Evolutionary conservation across 1,284 basidiomycete genomes (phyloP).

Genomic region (Clitocybe nebularis): DNA sequence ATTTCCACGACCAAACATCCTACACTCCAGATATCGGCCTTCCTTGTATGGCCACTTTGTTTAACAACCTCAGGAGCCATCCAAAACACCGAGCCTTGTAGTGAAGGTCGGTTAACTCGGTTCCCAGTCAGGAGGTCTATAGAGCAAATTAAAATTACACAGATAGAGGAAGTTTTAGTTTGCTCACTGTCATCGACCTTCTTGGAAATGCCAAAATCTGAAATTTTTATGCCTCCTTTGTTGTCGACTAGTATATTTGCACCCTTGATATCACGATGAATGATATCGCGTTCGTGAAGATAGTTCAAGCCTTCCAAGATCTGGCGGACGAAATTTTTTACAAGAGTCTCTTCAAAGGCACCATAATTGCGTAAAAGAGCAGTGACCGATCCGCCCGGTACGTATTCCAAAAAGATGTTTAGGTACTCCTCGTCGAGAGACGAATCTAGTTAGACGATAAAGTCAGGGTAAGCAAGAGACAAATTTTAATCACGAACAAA

Average conservation of each 20-base stretch:
- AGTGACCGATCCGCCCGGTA: slow-evolving; percentile 95
- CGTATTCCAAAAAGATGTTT: slow-evolving; percentile 99
- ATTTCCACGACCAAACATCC: slow-evolving; percentile 98
- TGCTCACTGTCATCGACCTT: slow-evolving; percentile 90
- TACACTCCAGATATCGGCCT: slow-evolving; percentile 98
- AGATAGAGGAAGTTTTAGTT: slow-evolving; percentile 4
- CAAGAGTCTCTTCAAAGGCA: slow-evolving; percentile 93
- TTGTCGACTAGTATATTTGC: slow-evolving; percentile 98
- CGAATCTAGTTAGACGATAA: slow-evolving; percentile 56
- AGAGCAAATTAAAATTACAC: background rate
- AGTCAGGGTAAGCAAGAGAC: slow-evolving; percentile 6
- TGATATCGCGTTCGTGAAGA: slow-evolving; percentile 91
- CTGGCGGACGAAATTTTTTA: slow-evolving; percentile 93
- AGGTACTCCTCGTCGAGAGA: slow-evolving; percentile 85
- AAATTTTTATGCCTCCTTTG: slow-evolving; percentile 97
- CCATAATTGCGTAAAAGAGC: slow-evolving; percentile 93
- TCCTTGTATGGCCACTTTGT: slow-evolving; percentile 89
- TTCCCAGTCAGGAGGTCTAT: slow-evolving; percentile 75
- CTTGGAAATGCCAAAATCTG: slow-evolving; percentile 98
- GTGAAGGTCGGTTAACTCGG: slow-evolving; percentile 81
- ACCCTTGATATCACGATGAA: slow-evolving; percentile 98
- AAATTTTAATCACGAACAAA: slow-evolving; percentile 55
- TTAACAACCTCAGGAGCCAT: slow-evolving; percentile 99
- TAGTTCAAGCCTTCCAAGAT: slow-evolving; percentile 92
- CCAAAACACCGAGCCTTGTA: slow-evolving; percentile 98